phyloP scores from a whole-genome alignment of 306 rosid genomes.

The Corylus avellana region DNA sequence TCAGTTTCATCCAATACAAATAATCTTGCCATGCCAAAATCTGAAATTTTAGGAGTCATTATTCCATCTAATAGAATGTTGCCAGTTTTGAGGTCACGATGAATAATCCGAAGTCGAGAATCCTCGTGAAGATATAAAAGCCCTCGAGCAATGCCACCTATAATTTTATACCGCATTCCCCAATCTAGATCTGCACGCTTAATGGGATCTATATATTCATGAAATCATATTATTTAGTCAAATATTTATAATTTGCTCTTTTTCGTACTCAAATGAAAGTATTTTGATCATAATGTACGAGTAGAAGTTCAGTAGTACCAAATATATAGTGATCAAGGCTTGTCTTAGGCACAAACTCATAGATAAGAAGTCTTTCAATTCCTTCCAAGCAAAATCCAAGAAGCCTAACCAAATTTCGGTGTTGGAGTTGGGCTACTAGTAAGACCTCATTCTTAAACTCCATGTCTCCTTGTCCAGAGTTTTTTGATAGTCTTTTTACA shows the following conservation, averaged over 20 bases:
- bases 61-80: background rate
- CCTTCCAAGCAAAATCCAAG: too few species aligned
- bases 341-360: conserved; percentile 51
- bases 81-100: conserved; percentile 44
- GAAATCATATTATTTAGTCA: background rate
- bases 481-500: too few species aligned
- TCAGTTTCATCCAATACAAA: too few species aligned
- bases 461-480: too few species aligned
- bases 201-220: conserved; percentile 29
- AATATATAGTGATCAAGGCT: conserved; percentile 52
- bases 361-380: conserved; percentile 26
- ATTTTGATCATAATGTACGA: conserved; percentile 3
- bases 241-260: background rate
- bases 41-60: too few species aligned
- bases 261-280: background rate
- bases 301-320: conserved; percentile 28
- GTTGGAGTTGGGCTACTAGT: too few species aligned
- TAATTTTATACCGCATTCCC: conserved; percentile 37
- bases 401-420: too few species aligned
- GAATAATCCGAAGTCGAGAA: conserved; percentile 44
- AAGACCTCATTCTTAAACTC: too few species aligned
- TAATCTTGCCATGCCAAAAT: too few species aligned
- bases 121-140: conserved; percentile 54
- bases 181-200: conserved; percentile 28
- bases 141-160: conserved; percentile 40